Base-by-base conservation (phyloP, 225 moss, liverwort and hornwort species). In the Polytrichum commune region DNA sequence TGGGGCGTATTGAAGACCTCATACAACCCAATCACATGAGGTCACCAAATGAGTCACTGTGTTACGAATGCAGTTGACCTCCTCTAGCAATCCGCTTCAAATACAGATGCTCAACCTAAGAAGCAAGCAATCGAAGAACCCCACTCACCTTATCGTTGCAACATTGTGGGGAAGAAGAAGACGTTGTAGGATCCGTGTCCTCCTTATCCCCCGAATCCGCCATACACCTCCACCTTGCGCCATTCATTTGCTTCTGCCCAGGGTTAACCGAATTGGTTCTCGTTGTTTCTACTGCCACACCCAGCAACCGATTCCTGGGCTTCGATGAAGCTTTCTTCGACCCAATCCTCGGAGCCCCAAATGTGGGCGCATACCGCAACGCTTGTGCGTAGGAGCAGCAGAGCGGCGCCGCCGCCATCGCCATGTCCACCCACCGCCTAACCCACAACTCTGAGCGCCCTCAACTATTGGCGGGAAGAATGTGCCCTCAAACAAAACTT, bases 211-310 rank as follows among this genome's bases (percentile, higher is more conserved):
- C 77, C 55, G 79, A 62, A 27, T 82, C 82, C 13, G 87, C 57
- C 84, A 82, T 82, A 77, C 84, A 88, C 68, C 75, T 75, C 87
- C 87, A 84, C 54, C 32, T 10, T 13, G 67, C 57, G 56, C 28
- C 62, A 53, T 56, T 19, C 57, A 33, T 35, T 72, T 74, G 73
- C 68, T 28, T 76, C 22, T 58, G 27, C 63, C 69, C 62, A 30
- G 53, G 13, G 46, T 63, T 27, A 35, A 33, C n/a, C 32, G 67
- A 64, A 18, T 46, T 19, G 9, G 4, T 46, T 46, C 66, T 80
- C 18, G 58, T 66, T 33, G 54, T 38, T 19, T 65, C 68, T 18
- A 73, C 29, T 60, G 69, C 66, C 66, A 60, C 68, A 32, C 19
- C 20, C 46, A 23, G 25, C 29, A 23, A n/a, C 33, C 26, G 62